Base-by-base conservation (phyloP, 1,139 yeast genomes). In the Saccharomyces hybrid region DNA sequence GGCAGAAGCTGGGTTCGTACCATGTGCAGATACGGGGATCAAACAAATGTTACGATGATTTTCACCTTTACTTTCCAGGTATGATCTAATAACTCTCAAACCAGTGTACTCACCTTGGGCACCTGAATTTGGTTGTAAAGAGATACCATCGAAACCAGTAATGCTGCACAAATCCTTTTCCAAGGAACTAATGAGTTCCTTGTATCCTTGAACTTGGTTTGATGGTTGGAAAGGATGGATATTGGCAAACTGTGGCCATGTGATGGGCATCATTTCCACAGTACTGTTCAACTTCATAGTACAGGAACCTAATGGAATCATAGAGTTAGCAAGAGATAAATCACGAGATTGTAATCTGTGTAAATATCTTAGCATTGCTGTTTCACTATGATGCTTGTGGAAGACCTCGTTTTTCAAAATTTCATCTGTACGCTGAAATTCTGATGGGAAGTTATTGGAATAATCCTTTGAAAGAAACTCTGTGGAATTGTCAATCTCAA, bases 61-160 rank as follows among this genome's bases (percentile, higher is more conserved):
- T 66, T 91, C 85, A 48, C 95, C 96, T 54, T 76, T 78, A 38
- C 86, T 76, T 58, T 82, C 81, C 64, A 87, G 82, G 71, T 88
- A 93, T 51, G 87, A 82, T 64, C 84, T 81, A 64, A 93, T 93
- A 54, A 90, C 89, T 56, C 96, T 81, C 60, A 93, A 78, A 44
- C 99, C 99, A 29, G 98, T 83, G 73, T 87, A 93, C 73, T 93
- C 99, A 71, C 99, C 99, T 73, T 91, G 96, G 46, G 99, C 99
- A 62, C 99, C 99, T 49, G 97, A 88, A 71, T 93, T 93, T 60
- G 99, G 99, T 84, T 90, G 95, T 57, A 88, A 76, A 5, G 97
- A 88, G 25, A 96, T 86, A 48, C 89, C 95, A 60, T 84, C 88
- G 66, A 93, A 89, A 0, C 98, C 98, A n/a, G 99, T 93, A 60